phyloP scores from a whole-genome alignment of 2,329 filamentous ascomycete genomes.

The Alternaria ventricosa region DNA sequence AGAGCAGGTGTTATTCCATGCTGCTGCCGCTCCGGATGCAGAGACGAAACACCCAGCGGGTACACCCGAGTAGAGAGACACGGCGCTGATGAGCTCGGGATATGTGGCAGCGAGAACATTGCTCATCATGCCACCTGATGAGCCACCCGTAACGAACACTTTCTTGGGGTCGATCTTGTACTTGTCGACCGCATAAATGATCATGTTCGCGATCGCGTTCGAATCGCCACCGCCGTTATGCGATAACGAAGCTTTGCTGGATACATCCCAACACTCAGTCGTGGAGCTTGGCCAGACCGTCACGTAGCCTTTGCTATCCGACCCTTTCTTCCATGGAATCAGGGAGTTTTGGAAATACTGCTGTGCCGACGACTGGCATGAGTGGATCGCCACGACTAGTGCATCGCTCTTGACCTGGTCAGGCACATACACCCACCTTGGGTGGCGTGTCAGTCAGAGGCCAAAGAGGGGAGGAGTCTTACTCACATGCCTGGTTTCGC shows the following conservation, averaged over 20 bases:
- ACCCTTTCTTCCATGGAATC: constrained; percentile 42
- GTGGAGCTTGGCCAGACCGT: constrained; percentile 41
- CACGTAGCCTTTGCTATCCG: constrained; percentile 39
- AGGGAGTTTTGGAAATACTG: constrained; percentile 38
- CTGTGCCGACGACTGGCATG: constrained; percentile 38
- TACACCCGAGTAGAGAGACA: constrained; percentile 60
- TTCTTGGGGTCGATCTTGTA: constrained; percentile 60
- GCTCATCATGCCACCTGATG: constrained; percentile 53
- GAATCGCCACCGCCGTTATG: constrained; percentile 65
- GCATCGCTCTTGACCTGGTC: constrained; percentile 35
- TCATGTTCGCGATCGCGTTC: constrained; percentile 65
- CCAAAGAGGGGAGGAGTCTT: too few relatives aligned
- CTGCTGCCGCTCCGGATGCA: constrained; percentile 50
- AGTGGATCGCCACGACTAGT: constrained; percentile 40
- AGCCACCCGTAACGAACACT: constrained; percentile 63
- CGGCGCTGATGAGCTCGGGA: constrained; percentile 61
- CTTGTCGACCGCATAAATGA: constrained; percentile 59
- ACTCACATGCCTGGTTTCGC: constrained; percentile 39
- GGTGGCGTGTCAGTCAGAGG: neutral
- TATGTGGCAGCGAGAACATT: constrained; percentile 60
- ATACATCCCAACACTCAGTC: constrained; percentile 64
- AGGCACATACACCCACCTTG: constrained; percentile 40
- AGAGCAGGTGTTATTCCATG: constrained; percentile 62
- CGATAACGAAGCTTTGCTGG: constrained; percentile 59
- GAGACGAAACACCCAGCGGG: constrained; percentile 62